Evolutionary conservation across 2,329 filamentous ascomycete species (phyloP), one percentile per base, ranked within the genome.

Genomic region (Dryadomyces sulphureus): DNA sequence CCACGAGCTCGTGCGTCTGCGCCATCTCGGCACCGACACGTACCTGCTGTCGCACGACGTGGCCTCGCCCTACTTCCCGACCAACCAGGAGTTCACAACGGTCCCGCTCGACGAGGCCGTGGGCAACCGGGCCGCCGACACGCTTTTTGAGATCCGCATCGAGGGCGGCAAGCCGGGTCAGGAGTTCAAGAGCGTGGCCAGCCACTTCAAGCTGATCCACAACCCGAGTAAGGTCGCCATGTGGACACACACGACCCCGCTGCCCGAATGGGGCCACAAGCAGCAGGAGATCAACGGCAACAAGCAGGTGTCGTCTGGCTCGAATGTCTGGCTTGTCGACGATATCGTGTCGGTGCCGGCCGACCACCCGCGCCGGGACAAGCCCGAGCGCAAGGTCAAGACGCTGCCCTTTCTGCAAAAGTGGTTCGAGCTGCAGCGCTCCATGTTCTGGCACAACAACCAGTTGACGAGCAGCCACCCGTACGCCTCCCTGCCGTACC

Each of bases 361-460:
- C 5, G 86, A 87, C 54, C 78, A 81, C 54, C 70, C 75, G 35
- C 86, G 92, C 48, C 77, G 86, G 51, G 67, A 78, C 49, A 92
- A 84, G 68, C 75, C 85, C 51, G 75, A 81, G 57, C 81, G 79
- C 56, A 74, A 90, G 66, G 75, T 90, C 59, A 95, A 93, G 71
- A 72, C 72, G 19, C 63, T 96, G 58, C 81, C 89, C 17, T 98
- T 98, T 74, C 67, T 95, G 54, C 78, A 76, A 58, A 98, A 98
- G 69, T 98, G 90, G 73, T 78, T 95, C 53, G 92, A 98, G 69
- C 75, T 98, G 48, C 92, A 98, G 66, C 79, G 90, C 43, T 87
- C 89, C 56, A 98, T 98, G 89, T 98, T 98, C 75, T 90, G 84
- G 75, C 92, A 98, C 73, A 98, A 98, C 75, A 96, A 89, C 64